Evolutionary conservation across 306 rosid species (phyloP), one percentile per base, ranked within the genome.

Genomic region (Trifolium dubium): DNA sequence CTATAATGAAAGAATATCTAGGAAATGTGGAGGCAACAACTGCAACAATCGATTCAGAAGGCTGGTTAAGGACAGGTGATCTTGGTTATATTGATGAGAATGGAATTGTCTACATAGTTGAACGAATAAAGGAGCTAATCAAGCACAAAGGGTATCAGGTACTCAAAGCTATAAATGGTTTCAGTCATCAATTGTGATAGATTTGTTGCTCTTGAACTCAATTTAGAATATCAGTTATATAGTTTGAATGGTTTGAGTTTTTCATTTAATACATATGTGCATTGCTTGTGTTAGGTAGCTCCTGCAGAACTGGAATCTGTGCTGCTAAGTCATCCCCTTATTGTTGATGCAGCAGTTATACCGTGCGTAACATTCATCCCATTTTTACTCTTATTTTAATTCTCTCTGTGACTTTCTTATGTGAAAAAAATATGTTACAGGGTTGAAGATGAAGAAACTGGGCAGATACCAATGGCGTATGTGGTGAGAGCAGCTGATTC

Each of bases 81-180:
- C 97, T 93, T 71, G 75, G 91, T 29, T 88, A 82, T 77, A 79
- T 91, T 61, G 92, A 93, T 28, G 92, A 84, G 37, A 81, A 88
- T 66, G 98, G 96, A 58, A 84, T 81, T 58, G 69, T 93, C 46
- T 80, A 77, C 77, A 78, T 92, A 23, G 90, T 88, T 43, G 98
- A 90, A 69, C 56, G 96, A 68, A 88, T 92, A 31, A 92, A 92
- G 80, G 98, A 92, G 85, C 96, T 92, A 62, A 92, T 92, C 76
- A 92, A 92, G 83, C 94, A 89, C 67, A 89, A 91, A 2, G 98
- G 98, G 0, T 93, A 85, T 67, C 98, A 93, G 93, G 98, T 92
- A 83, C 46, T 3, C 67, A 53, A 71, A 71, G 66, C 60, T 71
- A 34, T 59, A 53, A 44, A 31, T 14, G 35, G 40, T 64, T 73